Evolutionary conservation across 2,329 filamentous ascomycete species (phyloP).

Genomic region (Cladosporium oxysporum): DNA sequence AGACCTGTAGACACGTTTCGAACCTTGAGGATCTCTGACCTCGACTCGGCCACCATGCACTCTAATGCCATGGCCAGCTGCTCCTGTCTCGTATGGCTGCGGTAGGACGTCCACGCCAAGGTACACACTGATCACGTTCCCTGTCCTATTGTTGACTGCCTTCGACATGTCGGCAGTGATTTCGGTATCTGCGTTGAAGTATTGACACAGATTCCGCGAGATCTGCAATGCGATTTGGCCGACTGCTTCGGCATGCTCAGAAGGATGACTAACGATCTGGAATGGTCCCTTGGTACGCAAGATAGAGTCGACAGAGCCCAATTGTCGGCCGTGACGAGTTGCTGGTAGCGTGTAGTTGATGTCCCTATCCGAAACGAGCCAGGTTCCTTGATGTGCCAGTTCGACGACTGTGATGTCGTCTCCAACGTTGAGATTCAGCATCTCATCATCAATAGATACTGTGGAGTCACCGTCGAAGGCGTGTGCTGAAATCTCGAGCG

Average conservation of each 20-base stretch:
- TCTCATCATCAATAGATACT: slow-evolving; percentile 25
- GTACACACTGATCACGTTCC: slow-evolving; percentile 50
- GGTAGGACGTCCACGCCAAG: slow-evolving; percentile 33
- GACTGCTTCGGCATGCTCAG: slow-evolving; percentile 25
- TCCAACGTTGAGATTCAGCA: background rate
- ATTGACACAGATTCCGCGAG: slow-evolving; percentile 56
- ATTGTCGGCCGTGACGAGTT: slow-evolving; percentile 44
- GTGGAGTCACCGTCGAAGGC: slow-evolving; percentile 24
- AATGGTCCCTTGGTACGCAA: slow-evolving; percentile 51
- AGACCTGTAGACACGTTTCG: slow-evolving; percentile 2
- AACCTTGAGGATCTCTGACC: slow-evolving; percentile 1
- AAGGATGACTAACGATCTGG: slow-evolving; percentile 41
- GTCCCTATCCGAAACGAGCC: background rate
- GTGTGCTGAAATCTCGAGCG: slow-evolving; percentile 26
- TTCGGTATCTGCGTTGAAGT: slow-evolving; percentile 56
- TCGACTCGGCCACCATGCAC: slow-evolving; percentile 36
- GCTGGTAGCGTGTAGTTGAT: no score
- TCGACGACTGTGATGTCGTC: background rate
- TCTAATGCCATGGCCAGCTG: slow-evolving; percentile 32
- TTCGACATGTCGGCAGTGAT: slow-evolving; percentile 34
- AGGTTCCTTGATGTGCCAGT: background rate
- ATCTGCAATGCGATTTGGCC: slow-evolving; percentile 53
- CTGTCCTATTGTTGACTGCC: slow-evolving; percentile 26
- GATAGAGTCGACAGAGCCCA: slow-evolving; percentile 57
- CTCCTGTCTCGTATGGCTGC: background rate